Evolutionary conservation across 768 basidiomycete genomes (phyloP).

Genomic region (Leccinellum rugosiceps): DNA sequence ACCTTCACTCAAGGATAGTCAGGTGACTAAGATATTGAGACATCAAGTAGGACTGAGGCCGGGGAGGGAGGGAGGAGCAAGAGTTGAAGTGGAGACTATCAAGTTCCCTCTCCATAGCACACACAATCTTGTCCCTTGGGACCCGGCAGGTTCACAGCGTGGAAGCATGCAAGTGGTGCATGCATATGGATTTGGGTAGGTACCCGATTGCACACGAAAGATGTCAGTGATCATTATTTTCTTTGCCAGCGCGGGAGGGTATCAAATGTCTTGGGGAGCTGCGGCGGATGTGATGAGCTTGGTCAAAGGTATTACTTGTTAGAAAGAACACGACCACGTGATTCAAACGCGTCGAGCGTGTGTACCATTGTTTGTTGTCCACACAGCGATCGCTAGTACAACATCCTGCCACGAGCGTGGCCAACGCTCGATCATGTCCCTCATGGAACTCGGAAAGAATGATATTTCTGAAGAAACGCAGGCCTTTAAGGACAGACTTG

Average conservation of each 20-base stretch:
- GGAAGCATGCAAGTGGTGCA: slow-evolving; percentile 42
- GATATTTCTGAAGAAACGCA: slow-evolving; percentile 38
- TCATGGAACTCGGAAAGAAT: slow-evolving; percentile 37
- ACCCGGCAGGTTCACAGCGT: slow-evolving; percentile 15
- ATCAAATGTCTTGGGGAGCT: slow-evolving; percentile 42
- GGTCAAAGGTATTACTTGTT: slow-evolving; percentile 10
- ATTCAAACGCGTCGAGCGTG: slow-evolving; percentile 27
- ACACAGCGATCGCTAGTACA: slow-evolving; percentile 1
- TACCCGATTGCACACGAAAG: neutral
- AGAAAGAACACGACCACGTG: slow-evolving; percentile 30
- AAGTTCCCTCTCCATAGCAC: slow-evolving; percentile 31
- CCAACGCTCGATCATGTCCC: slow-evolving; percentile 30
- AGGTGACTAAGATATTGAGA: slow-evolving; percentile 40
- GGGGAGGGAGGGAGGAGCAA: slow-evolving; percentile 49
- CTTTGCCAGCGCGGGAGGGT: slow-evolving; percentile 33
- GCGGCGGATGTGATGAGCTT: slow-evolving; percentile 38
- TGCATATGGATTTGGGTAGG: slow-evolving; percentile 60
- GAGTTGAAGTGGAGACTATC: slow-evolving; percentile 50
- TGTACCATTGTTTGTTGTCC: slow-evolving; percentile 26
- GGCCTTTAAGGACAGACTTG: slow-evolving; percentile 34
- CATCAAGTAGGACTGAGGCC: slow-evolving; percentile 63
- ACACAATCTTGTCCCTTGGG: slow-evolving; percentile 17
- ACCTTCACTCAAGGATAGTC: slow-evolving; percentile 33
- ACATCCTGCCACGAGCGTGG: slow-evolving; percentile 13
- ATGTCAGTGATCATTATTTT: slow-evolving; percentile 10